These are phyloP conservation scores for Hydnomerulius pinastri DNA, from an alignment of 768 basidiomycete genomes.

Conservation along the genomic window DNA sequence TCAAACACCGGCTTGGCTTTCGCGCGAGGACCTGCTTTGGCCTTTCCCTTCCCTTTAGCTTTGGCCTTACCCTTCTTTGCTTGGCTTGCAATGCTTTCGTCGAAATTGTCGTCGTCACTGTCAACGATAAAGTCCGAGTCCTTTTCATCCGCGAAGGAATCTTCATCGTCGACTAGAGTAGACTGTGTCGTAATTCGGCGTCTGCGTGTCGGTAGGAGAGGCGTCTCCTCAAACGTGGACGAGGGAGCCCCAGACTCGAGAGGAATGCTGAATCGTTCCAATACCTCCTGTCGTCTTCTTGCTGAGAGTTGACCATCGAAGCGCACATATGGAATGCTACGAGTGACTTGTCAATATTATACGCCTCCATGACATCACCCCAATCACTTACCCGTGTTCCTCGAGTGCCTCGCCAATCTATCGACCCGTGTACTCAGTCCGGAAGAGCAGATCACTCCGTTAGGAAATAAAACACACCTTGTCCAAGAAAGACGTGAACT, in stretches of 20 bases:
- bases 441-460: too few species aligned
- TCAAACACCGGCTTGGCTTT: slow-evolving; percentile 17
- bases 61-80: slow-evolving; percentile 33
- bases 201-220: slow-evolving; percentile 11
- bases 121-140: slow-evolving; percentile 38
- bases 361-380: not conserved
- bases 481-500: slow-evolving; percentile 85
- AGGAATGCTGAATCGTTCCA: slow-evolving; percentile 73
- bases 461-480: slow-evolving; percentile 46
- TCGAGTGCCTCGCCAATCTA: slow-evolving; percentile 74
- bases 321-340: slow-evolving; percentile 72
- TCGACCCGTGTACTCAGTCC: too few species aligned
- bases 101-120: slow-evolving; percentile 32
- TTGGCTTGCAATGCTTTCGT: slow-evolving; percentile 31
- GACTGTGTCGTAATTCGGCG: slow-evolving; percentile 8
- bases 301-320: slow-evolving; percentile 91
- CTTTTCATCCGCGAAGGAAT: slow-evolving; percentile 23
- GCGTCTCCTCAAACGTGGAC: slow-evolving; percentile 14
- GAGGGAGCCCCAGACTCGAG: slow-evolving; percentile 39
- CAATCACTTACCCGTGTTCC: slow-evolving; percentile 53
- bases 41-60: slow-evolving; percentile 42
- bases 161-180: slow-evolving; percentile 11
- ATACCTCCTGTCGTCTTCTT: slow-evolving; percentile 72
- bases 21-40: slow-evolving; percentile 27
- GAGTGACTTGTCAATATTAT: not conserved